Base-by-base conservation (phyloP, 2,329 filamentous ascomycete species). In the Atkinsonella texensis region DNA sequence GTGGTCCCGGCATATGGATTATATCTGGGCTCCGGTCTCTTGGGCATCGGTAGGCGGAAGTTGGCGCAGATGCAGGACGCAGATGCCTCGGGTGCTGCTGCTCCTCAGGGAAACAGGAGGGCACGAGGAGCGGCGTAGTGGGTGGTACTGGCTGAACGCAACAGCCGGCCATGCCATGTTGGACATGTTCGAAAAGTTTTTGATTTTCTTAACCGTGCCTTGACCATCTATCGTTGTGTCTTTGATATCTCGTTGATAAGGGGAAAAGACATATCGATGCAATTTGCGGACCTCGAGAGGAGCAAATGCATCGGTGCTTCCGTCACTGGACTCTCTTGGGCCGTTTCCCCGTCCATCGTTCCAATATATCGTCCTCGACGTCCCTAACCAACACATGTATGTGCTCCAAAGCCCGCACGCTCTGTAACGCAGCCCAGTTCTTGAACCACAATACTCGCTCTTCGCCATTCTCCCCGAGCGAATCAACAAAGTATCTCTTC, bases 371-470 rank as follows among this genome's bases (percentile, higher is more conserved):
- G 32, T 74, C 70, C 46, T 73, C 72, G 23, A 74, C 77, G 58
- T 78, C 72, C 50, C 69, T 75, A 48, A 84, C 77, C 60, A 85
- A 63, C 35, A 97, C 81, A 67, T 97, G 91, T 61, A 96, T 84
- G 65, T 96, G 91, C 70, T 95, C 90, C 46, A 96, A 74, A 2
- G 86, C 79, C 60, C 90, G 81, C 42, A 96, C 85, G 60, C 87
- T 94, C 72, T 96, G 94, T 63, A 96, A 70, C 28, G 83, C 81
- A 54, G 81, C 83, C 89, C 89, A 95, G 60, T 96, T 96, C 76
- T 91, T 94, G 70, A 96, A 96, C 89, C 89, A 97, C 54, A 89
- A 65, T 44, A 84, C 79, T 47, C 69, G 71, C 6, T 74, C 68
- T 52, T 69, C 67, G n/a, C 74, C 75, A 3, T 66, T 70, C 0